Evolutionary conservation across 2,329 filamentous ascomycete species (phyloP), one percentile per base, ranked within the genome.

Genomic region (Exophiala aquamarina): DNA sequence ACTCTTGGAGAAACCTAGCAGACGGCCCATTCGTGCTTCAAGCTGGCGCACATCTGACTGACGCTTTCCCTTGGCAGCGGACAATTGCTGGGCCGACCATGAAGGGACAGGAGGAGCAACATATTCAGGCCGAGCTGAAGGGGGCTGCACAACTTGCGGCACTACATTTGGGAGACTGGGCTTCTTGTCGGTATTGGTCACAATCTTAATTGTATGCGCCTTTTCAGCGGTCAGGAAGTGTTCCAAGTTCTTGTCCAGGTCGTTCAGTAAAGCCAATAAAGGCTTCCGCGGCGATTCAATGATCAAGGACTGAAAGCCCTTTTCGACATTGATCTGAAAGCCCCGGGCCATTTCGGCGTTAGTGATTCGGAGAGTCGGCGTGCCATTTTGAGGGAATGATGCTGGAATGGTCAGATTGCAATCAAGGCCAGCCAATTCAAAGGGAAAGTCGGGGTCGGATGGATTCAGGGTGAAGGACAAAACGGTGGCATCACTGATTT

Each of bases 381-480:
- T 70, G 33, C 63, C 70, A 31, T 68, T 66, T 31, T 69, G 66
- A 14, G 87, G 87, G 65, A 87, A 92, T 14, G 66, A 67, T 8
- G 61, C 63, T 2, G 88, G 87, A 15, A 93, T 74, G 41, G 72
- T 75, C 29, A 93, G 69, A 34, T 81, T 73, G 63, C 86, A 91
- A 32, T 86, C 75, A 23, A 93, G 71, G 31, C 76, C 70, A 28
- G 77, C 72, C 61, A 92, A 72, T 52, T 90, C 86, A 65, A 88
- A 92, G 1, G 88, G 86, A 59, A 93, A 92, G 61, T 93, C 88
- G 0, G 88, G 88, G 62, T 93, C 88, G 4, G 87, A 89, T 4
- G 88, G 88, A 10, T 69, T 70, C 52, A 93, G 69, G 41, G 74
- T 79, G 65, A 92, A 87, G 8, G 72, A 68, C 31, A 91, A 66